Base-by-base conservation (phyloP, 1,284 basidiomycete species). In the Earliella scabrosa region DNA sequence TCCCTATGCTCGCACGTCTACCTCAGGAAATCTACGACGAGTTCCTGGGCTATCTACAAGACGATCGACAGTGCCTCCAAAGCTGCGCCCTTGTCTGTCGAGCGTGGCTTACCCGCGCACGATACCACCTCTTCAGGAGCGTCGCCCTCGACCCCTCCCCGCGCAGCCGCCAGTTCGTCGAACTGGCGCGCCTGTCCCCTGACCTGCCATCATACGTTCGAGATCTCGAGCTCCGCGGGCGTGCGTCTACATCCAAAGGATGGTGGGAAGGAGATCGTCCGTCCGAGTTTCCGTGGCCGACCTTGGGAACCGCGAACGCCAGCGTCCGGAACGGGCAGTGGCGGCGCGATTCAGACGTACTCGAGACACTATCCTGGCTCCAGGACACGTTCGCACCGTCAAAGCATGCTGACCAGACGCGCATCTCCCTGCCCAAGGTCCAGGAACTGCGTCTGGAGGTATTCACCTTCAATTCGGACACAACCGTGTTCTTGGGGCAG, bases 71-170 rank as follows among this genome's bases (percentile, higher is more conserved):
- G 14, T 58, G 68, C 8, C 68, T 76, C 31, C 58, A 57, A 24
- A 52, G 66, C 0, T 75, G 73, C 61, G 68, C 66, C 50, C 63
- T 75, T 10, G 71, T 71, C n/a, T 73, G 68, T 60, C 71, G 65
- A 50, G 55, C 66, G 7, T 76, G 74, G 74, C 66, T 73, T n/a
- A n/a, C 67, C 16, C 53, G 70, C 26, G 64, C 69, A 16, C 70
- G 72, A 9, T 66, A 68, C 55, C 69, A 74, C 54, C 67, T 75
- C 39, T 75, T 66, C 51, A 59, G 50, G 20, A 46, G 32, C 41
- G 38, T 67, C 43, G 13, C 54, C 13, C 23, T 68, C 41, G 56
- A 61, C n/a, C 61, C 57, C 7, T n/a, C 62, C 10, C 54, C 36
- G 16, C 52, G 52, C 21, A 61, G 62, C 9, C 54, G 56, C 23